phyloP scores from a whole-genome alignment of 805 yeast genomes.

The Candida palmyrensis region DNA sequence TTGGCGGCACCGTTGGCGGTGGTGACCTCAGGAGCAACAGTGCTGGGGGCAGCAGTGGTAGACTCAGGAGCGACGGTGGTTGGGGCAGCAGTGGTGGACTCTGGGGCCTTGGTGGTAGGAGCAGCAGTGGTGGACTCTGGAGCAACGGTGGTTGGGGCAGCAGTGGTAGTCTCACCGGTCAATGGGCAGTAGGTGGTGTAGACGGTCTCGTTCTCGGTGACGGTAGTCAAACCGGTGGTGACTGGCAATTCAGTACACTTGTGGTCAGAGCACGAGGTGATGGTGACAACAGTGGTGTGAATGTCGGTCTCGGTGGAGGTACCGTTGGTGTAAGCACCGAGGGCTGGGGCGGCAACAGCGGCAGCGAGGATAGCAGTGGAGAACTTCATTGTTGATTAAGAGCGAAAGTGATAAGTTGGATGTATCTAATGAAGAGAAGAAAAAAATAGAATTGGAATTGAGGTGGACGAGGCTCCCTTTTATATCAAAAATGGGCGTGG shows the following conservation, averaged over 20 bases:
- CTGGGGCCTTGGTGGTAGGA: slow-evolving; percentile 7
- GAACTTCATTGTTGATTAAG: slow-evolving; percentile 33
- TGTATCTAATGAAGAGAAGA: slow-evolving; percentile 7
- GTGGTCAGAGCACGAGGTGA: slow-evolving; percentile 24
- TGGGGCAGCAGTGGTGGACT: slow-evolving; percentile 7
- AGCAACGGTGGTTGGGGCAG: slow-evolving; percentile 7
- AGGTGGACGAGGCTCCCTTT: not conserved
- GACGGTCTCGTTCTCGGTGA: slow-evolving; percentile 14
- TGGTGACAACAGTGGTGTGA: slow-evolving; percentile 21
- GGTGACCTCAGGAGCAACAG: slow-evolving; percentile 11
- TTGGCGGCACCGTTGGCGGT: slow-evolving; percentile 9
- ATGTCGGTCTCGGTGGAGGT: slow-evolving; percentile 24
- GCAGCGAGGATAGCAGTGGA: slow-evolving; percentile 21
- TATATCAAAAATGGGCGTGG: not conserved
- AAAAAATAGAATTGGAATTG: slow-evolving; percentile 8
- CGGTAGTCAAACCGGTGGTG: slow-evolving; percentile 21
- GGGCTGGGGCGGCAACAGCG: slow-evolving; percentile 16
- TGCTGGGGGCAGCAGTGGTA: slow-evolving; percentile 9
- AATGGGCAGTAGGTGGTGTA: slow-evolving; percentile 22
- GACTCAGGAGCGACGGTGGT: slow-evolving; percentile 9
- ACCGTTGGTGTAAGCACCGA: slow-evolving; percentile 25
- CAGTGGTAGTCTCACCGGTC: slow-evolving; percentile 5
- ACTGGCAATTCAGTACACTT: slow-evolving; percentile 16
- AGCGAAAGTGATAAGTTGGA: slow-evolving; percentile 4
- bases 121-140: slow-evolving; percentile 9